phyloP scores from a whole-genome alignment of 345 rosid species.

The Lepidium didymum region DNA sequence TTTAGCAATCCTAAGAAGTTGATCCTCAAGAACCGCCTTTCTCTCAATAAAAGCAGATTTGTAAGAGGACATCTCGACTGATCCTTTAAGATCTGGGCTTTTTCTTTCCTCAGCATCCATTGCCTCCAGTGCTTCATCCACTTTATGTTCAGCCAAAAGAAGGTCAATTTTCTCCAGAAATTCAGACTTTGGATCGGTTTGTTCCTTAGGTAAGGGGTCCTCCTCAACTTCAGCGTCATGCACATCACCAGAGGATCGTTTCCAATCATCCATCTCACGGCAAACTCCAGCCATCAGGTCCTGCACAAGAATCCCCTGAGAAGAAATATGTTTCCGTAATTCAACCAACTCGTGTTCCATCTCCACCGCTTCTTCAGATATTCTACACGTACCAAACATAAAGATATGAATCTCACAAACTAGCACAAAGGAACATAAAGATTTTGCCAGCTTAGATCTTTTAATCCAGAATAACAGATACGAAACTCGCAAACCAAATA shows the following conservation, averaged over 20 bases:
- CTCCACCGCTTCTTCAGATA: conserved; percentile 93
- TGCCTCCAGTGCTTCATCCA: conserved; percentile 68
- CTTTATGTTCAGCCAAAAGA: conserved; percentile 80
- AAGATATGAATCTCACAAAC: neutral
- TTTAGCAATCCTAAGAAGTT: conserved; percentile 55
- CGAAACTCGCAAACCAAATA: neutral
- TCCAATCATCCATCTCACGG: conserved; percentile 73
- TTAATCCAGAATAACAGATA: neutral
- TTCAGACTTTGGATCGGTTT: conserved; percentile 29
- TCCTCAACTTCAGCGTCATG: conserved; percentile 32
- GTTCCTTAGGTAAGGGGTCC: conserved; percentile 29
- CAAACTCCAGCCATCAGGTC: conserved; percentile 79
- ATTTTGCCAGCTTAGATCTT: neutral
- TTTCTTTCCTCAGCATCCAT: conserved; percentile 68
- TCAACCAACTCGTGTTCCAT: conserved; percentile 90
- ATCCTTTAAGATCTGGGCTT: conserved; percentile 47
- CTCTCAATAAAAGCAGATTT: conserved; percentile 53
- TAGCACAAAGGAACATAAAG: neutral
- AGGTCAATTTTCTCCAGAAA: conserved; percentile 66
- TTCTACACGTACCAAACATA: conserved; percentile 38
- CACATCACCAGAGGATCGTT: conserved; percentile 26
- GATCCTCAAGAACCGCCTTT: conserved; percentile 65
- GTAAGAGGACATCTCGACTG: conserved; percentile 45
- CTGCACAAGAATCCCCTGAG: conserved; percentile 79
- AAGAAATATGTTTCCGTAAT: conserved; percentile 76